Base-by-base conservation (phyloP, 345 rosid genomes). In the Eucalyptus virginea region DNA sequence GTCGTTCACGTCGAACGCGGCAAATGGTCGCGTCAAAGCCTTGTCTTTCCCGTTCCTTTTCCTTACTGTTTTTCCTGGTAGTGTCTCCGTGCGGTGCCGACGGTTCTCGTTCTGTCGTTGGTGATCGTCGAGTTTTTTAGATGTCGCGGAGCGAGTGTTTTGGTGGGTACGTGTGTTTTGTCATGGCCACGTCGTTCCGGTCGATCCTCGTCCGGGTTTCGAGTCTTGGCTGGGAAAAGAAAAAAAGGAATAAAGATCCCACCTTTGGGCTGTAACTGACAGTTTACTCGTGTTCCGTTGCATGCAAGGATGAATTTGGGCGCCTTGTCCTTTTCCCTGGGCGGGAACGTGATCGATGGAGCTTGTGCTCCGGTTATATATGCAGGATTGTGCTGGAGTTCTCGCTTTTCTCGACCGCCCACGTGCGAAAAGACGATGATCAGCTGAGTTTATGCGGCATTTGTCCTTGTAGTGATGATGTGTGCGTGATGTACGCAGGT, bases 401-500 rank as follows among this genome's bases (percentile, higher is more conserved):
- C 83, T 77, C 47, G 58, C 47, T 77, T 77, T 77, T 77, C 47
- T 37, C 28, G 47, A 77, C 28, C 28, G 28, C 15, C 81, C 13
- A 40, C 12, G 28, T 72, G 83, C 45, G 42, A 72, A 72, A 10
- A 19, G 45, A 72, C 83, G 28, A 37, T 45, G 42, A 21, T 19
- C 83, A 37, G 21, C 45, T 6, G 16, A 77, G 9, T 77, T 77
- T 19, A 8, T 77, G 4, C 9, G 7, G 83, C 28, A 21, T 77
- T 77, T 37, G 28, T 77, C 28, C 23, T 37, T 2, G 45, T 37
- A 77, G 42, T 37, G 83, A 77, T 21, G 28, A 19, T 77, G 28
- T 37, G 5, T 77, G 47, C 28, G 15, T 47, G 50, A 67, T 58
- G 10, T 24, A 30, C 13, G 30, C 88, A 96, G 99, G 96, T 96